These are phyloP conservation scores for Uromyces viciae-fabae DNA, from an alignment of 1,284 basidiomycete species.

Conservation along the genomic window DNA sequence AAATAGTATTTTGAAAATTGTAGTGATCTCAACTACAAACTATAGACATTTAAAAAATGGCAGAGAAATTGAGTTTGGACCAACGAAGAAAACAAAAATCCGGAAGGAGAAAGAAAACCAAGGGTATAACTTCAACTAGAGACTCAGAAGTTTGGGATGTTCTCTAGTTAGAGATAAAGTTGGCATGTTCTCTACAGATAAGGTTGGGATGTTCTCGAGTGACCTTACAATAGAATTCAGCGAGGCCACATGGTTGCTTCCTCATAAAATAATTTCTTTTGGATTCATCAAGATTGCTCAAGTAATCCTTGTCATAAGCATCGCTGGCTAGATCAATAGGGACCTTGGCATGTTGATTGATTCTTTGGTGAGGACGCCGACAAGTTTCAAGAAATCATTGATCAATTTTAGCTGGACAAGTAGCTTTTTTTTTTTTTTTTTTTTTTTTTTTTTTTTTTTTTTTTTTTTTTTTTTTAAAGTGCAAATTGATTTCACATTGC, in stretches of 20 bases:
- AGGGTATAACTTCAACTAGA: background rate
- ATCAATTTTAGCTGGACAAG: background rate
- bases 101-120: background rate
- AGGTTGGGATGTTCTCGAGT: background rate
- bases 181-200: background rate
- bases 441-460: too few relatives aligned
- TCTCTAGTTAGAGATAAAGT: background rate
- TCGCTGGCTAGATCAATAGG: background rate
- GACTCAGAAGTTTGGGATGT: background rate
- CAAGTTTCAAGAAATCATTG: background rate
- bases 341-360: background rate
- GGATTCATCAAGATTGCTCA: background rate
- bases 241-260: background rate
- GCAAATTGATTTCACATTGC: too few relatives aligned
- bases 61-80: background rate
- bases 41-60: too few relatives aligned
- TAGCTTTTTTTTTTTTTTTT: too few relatives aligned
- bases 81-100: background rate
- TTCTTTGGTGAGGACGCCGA: background rate
- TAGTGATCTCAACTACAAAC: too few relatives aligned
- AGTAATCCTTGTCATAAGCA: background rate
- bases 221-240: slow-evolving; percentile 3
- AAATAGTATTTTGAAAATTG: too few relatives aligned
- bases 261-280: background rate
- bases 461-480: too few relatives aligned